These are phyloP conservation scores for Blastocystis sp. DNA, from an alignment of 352 stramenopile species.

Conservation along the genomic window DNA sequence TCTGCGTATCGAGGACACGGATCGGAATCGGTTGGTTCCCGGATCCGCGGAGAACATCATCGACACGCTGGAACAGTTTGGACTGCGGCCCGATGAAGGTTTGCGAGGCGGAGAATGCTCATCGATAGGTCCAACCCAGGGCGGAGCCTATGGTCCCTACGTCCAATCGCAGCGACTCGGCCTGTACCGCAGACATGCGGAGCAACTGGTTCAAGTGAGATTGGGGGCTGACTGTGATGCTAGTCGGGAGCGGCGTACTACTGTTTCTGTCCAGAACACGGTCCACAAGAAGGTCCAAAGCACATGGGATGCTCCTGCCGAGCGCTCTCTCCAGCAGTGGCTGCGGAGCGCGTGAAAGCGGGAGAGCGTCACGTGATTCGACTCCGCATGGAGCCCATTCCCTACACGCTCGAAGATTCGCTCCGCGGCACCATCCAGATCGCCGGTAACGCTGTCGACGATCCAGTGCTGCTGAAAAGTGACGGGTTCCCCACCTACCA, in stretches of 20 bases:
- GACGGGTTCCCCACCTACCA: conserved; percentile 83
- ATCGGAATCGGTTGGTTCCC: conserved; percentile 75
- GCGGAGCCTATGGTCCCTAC: conserved; percentile 72
- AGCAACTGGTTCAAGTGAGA: conserved; percentile 68
- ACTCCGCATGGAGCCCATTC: conserved; percentile 64
- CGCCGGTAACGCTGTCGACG: conserved; percentile 73
- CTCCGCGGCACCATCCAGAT: conserved; percentile 76
- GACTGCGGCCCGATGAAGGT: conserved; percentile 74
- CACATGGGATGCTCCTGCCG: conserved; percentile 69
- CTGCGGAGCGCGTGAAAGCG: conserved; percentile 65
- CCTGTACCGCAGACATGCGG: conserved; percentile 71
- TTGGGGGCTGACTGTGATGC: not conserved
- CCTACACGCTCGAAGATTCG: conserved; percentile 75
- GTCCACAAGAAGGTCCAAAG: conserved; percentile 69
- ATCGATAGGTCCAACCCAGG: conserved; percentile 65
- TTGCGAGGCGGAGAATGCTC: not conserved
- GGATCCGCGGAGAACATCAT: conserved; percentile 73
- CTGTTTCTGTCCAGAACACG: conserved; percentile 76
- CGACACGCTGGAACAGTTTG: conserved; percentile 73
- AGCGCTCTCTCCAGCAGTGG: conserved; percentile 66
- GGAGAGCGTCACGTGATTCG: conserved; percentile 72
- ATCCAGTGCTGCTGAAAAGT: conserved; percentile 77
- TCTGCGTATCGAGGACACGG: conserved; percentile 80
- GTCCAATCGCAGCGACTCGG: conserved; percentile 75
- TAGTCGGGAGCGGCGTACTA: conserved; percentile 74